phyloP scores from a whole-genome alignment of 805 yeast genomes.

The Candida andamanensis region DNA sequence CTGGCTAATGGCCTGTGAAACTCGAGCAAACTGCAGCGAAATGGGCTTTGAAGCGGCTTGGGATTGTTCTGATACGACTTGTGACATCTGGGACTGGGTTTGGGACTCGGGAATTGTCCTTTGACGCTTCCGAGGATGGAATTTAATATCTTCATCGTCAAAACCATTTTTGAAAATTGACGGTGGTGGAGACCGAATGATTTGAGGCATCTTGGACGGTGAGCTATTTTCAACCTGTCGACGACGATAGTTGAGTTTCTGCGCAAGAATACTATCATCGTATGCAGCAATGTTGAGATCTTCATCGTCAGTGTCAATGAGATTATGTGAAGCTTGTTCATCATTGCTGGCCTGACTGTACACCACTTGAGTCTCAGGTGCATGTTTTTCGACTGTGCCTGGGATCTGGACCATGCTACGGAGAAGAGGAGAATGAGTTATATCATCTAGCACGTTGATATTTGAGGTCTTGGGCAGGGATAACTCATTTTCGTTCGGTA shows the following conservation, averaged over 20 bases:
- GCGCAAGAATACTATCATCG: slow-evolving; percentile 25
- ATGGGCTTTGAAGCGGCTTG: no score
- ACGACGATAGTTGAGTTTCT: slow-evolving; percentile 12
- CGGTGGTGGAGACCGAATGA: slow-evolving; percentile 2
- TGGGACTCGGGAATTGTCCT: no score
- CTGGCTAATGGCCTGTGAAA: no score
- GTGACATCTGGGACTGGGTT: no score
- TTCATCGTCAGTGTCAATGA: slow-evolving; percentile 12
- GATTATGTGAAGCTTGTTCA: slow-evolving; percentile 7
- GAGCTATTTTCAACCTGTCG: slow-evolving; percentile 1
- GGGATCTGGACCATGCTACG: slow-evolving; percentile 16
- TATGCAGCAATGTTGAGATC: background rate
- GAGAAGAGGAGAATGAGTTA: background rate
- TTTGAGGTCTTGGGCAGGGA: background rate
- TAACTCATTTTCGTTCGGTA: background rate
- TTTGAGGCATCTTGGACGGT: slow-evolving; percentile 3
- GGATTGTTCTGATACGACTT: no score
- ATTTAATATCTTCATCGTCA: slow-evolving; percentile 12
- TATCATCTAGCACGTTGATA: no score
- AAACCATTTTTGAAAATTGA: no score
- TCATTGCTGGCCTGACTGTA: background rate
- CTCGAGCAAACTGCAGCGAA: no score
- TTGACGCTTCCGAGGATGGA: slow-evolving; percentile 15
- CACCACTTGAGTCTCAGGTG: slow-evolving; percentile 29
- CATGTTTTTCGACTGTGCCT: slow-evolving; percentile 15